Evolutionary conservation across 495 filamentous ascomycete species (phyloP).

Genomic region (Opeltia flavorubescens): DNA sequence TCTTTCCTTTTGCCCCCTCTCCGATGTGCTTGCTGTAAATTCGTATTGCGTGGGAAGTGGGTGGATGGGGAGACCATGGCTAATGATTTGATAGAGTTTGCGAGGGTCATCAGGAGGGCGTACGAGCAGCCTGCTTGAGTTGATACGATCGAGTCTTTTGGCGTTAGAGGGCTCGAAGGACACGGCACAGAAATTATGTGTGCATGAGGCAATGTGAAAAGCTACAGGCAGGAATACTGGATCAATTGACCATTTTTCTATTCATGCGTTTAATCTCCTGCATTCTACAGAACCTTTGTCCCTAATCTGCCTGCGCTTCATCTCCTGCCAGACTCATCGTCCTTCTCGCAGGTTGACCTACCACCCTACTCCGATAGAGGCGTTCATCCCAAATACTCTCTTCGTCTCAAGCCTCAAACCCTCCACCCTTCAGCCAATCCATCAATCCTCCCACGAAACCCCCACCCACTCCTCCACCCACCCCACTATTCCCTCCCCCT

Average conservation of each 20-base stretch:
- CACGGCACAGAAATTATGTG: too few species aligned
- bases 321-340: too few species aligned
- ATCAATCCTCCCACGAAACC: constrained; percentile 99
- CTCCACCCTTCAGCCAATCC: background rate
- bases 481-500: constrained; percentile 31
- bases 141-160: background rate
- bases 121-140: constrained; percentile 77
- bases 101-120: constrained; percentile 63
- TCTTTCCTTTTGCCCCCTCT: background rate
- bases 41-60: background rate
- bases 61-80: background rate
- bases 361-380: too few species aligned
- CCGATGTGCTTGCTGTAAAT: background rate
- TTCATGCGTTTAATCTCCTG: too few species aligned
- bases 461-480: constrained; percentile 93
- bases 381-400: constrained; percentile 9
- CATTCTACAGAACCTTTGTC: too few species aligned
- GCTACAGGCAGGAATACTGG: too few species aligned
- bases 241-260: too few species aligned
- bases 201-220: too few species aligned
- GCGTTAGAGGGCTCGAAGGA: too few species aligned
- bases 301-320: too few species aligned
- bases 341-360: too few species aligned
- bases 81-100: constrained; percentile 38
- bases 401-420: background rate